Evolutionary conservation across 1,284 basidiomycete genomes (phyloP), one percentile per base, ranked within the genome.

Genomic region (Filobasidium uniguttulatum): DNA sequence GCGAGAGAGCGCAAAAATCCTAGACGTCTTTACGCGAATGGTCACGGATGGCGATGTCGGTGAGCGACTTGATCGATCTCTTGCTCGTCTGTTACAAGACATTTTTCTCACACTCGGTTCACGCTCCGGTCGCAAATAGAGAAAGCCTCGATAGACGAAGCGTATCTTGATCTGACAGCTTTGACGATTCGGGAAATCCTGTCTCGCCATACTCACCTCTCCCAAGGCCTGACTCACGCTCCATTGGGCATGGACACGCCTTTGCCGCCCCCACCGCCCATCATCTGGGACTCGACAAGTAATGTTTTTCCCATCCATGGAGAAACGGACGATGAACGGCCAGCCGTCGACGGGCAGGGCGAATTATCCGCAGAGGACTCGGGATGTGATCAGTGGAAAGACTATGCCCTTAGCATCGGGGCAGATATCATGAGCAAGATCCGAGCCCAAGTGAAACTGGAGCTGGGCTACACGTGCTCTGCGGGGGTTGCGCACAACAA

Each of bases 401-500:
- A 98, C 67, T 78, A 96, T 43, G 88, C 88, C 0, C 70, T 98
- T 33, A 83, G 82, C 1, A 80, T 94, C 41, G 93, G 82, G 2
- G 89, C 89, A 5, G 85, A 89, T 63, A 66, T 93, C 34, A 93
- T 96, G 82, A 71, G 74, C n/a, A 78, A 77, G 47, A 78, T 83
- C 36, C 75, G 85, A 56, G 72, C 72, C 54, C 80, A 82, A 51
- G 80, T 97, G 3, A 73, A 76, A 48, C 71, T 73, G 25, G 76
- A 79, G 59, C 73, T 98, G 20, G 85, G 88, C 15, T 98, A 99
- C 62, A 90, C 89, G 6, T 94, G 87, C 46, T 91, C 88, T 41
- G 93, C 94, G 78, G 94, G 94, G 1, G 84, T 98, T 50, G 83
- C 87, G 2, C 75, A 83, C 57, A 98, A 96, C 68, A 98, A 96